Conservation (phyloP, 345 rosid genomes). For the Abelmoschus esculentus region DNA sequence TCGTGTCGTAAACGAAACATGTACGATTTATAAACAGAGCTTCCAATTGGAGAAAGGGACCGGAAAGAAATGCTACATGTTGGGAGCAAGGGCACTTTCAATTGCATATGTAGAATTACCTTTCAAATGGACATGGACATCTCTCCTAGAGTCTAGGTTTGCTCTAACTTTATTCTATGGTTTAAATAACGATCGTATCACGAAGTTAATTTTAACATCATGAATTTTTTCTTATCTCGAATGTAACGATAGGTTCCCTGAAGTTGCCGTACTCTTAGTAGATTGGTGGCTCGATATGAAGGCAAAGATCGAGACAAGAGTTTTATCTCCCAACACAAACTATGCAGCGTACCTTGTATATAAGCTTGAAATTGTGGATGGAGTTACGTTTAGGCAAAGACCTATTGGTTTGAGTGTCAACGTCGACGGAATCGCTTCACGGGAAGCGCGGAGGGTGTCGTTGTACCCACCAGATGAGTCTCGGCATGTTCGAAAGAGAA, state of each 20-base stretch:
- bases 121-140: constrained; percentile 23
- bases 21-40: constrained; percentile 16
- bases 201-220: not conserved
- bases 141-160: constrained; percentile 21
- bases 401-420: not conserved
- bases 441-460: not conserved
- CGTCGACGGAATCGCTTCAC: not conserved
- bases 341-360: constrained; percentile 24
- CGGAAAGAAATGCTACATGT: constrained; percentile 31
- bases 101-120: constrained; percentile 28
- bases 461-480: not conserved
- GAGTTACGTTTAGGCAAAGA: not conserved
- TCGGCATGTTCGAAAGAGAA: constrained; percentile 11
- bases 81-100: constrained; percentile 23
- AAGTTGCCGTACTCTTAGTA: constrained; percentile 1
- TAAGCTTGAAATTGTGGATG: too few relatives aligned
- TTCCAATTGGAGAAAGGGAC: constrained; percentile 25
- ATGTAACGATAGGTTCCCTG: constrained; percentile 1
- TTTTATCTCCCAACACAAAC: constrained; percentile 16
- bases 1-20: too few relatives aligned
- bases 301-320: constrained; percentile 1
- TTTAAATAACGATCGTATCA: too few relatives aligned
- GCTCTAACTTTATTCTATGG: not conserved
- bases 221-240: not conserved
- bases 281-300: constrained; percentile 13